Evolutionary conservation across 2,329 filamentous ascomycete genomes (phyloP).

Genomic region (Grosmannia huntii): DNA sequence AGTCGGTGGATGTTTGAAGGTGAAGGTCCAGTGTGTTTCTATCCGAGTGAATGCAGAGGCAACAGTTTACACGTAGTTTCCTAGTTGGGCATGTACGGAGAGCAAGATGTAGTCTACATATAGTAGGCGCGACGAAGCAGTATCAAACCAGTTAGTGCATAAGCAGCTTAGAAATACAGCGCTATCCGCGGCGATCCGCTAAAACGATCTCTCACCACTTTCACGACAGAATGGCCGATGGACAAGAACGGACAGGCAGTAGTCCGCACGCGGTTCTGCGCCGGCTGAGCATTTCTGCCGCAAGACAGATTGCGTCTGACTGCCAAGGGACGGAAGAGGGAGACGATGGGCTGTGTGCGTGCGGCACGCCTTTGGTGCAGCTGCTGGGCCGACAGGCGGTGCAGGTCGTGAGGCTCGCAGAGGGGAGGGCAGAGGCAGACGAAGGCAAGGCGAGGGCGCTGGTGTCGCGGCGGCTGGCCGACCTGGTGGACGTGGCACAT

Average conservation of each 20-base stretch:
- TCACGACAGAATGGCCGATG: neutral
- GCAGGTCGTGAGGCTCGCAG: constrained; percentile 5
- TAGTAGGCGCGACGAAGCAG: too few relatives aligned
- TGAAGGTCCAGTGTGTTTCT: too few relatives aligned
- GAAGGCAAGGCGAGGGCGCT: neutral
- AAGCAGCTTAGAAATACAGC: too few relatives aligned
- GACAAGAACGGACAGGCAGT: neutral
- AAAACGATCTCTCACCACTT: too few relatives aligned
- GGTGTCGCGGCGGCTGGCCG: constrained; percentile 30
- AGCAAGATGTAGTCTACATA: too few relatives aligned
- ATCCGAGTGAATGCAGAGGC: too few relatives aligned
- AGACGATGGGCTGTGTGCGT: constrained; percentile 1
- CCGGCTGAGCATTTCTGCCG: constrained; percentile 8
- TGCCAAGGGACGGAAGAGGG: neutral
- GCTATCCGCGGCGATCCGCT: too few relatives aligned
- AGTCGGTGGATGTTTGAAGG: neutral
- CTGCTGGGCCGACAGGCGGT: constrained; percentile 14
- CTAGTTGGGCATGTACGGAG: too few relatives aligned
- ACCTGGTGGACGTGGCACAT: constrained; percentile 46
- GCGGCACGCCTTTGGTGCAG: constrained; percentile 13
- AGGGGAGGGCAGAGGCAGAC: neutral
- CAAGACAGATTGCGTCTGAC: constrained; percentile 7
- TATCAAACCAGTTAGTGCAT: too few relatives aligned
- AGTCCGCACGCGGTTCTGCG: neutral
- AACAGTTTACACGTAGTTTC: too few relatives aligned